Conservation (phyloP, 495 filamentous ascomycete species). For the Xylaria longipes region DNA sequence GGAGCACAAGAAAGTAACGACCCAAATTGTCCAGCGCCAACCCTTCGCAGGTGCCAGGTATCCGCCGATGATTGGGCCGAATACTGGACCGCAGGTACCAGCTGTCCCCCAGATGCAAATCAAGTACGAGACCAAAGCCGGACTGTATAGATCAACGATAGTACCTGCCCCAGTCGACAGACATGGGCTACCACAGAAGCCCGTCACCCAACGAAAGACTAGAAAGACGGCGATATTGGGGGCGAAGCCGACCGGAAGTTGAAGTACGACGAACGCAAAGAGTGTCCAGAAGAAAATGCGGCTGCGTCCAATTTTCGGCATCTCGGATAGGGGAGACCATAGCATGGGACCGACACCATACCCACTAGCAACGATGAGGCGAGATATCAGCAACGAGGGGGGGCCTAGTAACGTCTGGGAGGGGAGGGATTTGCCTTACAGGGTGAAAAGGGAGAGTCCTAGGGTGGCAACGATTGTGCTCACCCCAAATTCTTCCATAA, state of each 20-base stretch:
- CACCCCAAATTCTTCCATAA: slow-evolving; percentile 51
- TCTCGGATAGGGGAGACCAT: slow-evolving; percentile 42
- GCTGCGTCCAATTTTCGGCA: slow-evolving; percentile 36
- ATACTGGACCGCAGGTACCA: slow-evolving; percentile 48
- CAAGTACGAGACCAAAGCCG: slow-evolving; percentile 20
- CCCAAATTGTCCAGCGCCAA: slow-evolving; percentile 43
- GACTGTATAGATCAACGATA: slow-evolving; percentile 33
- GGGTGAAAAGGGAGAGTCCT: slow-evolving; percentile 57
- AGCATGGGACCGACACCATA: slow-evolving; percentile 43
- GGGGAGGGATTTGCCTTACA: slow-evolving; percentile 35
- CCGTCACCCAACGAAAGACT: slow-evolving; percentile 35
- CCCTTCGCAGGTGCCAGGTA: slow-evolving; percentile 43
- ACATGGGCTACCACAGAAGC: slow-evolving; percentile 35
- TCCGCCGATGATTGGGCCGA: slow-evolving; percentile 53
- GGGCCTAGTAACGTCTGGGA: background rate
- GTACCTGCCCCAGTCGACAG: slow-evolving; percentile 36
- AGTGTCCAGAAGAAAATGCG: slow-evolving; percentile 40
- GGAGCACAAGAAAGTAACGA: slow-evolving; percentile 35
- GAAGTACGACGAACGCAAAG: slow-evolving; percentile 36
- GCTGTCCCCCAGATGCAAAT: slow-evolving; percentile 34
- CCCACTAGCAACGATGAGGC: slow-evolving; percentile 21
- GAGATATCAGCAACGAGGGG: background rate
- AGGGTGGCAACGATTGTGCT: slow-evolving; percentile 51
- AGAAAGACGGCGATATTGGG: slow-evolving; percentile 37
- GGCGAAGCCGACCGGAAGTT: slow-evolving; percentile 36